phyloP scores from a whole-genome alignment of 2,329 filamentous ascomycete species.

The Curvularia lunata region DNA sequence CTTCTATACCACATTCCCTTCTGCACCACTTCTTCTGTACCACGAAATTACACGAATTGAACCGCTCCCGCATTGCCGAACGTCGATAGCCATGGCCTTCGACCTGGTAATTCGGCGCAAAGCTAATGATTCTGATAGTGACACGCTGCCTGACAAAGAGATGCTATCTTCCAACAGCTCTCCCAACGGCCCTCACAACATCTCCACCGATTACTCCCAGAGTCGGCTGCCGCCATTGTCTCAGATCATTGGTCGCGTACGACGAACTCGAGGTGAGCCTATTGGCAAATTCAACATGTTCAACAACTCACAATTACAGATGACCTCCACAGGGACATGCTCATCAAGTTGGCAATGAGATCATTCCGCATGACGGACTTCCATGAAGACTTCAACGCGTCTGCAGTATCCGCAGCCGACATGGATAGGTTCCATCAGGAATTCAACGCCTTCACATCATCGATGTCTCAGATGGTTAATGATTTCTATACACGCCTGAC shows the following conservation, averaged over 20 bases:
- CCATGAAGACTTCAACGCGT: no score
- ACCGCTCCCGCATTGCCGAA: neutral
- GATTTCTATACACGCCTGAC: constrained; percentile 89
- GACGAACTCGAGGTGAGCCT: constrained; percentile 1
- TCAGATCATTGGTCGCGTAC: neutral
- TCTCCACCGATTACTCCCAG: no score
- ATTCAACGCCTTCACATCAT: constrained; percentile 1
- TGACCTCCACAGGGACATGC: neutral
- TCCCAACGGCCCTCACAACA: neutral
- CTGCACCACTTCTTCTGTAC: neutral
- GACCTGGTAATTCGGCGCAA: no score
- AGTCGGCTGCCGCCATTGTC: no score
- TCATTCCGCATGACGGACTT: no score
- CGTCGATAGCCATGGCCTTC: no score
- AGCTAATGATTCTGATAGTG: no score
- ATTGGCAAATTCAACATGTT: neutral
- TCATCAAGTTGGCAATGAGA: neutral
- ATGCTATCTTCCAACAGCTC: neutral
- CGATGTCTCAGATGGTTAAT: neutral
- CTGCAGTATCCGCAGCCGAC: no score
- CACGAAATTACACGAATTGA: neutral
- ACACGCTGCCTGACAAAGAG: neutral
- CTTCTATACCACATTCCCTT: no score
- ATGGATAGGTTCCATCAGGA: no score
- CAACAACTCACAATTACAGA: constrained; percentile 9